Evolutionary conservation across 1,284 basidiomycete species (phyloP), one percentile per base, ranked within the genome.

Genomic region (Ganoderma meredithae): DNA sequence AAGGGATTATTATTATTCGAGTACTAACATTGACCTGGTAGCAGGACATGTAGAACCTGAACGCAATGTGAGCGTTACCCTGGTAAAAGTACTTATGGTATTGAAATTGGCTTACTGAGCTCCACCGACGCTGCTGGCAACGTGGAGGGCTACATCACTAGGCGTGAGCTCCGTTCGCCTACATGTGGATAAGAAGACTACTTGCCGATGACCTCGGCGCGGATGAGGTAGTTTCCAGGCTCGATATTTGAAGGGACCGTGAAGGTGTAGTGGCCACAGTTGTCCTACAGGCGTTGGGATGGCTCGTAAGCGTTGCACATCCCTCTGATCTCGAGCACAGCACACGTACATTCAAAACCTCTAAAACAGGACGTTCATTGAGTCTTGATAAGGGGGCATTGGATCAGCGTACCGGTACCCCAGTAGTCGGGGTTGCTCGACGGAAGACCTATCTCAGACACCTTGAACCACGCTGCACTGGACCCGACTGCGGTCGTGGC

Each of bases 261-360:
- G 79, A 86, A 85, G 1, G 83, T 83, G 72, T 79, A 85, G 74
- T 86, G 84, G 17, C 85, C 86, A 67, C 85, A 86, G 79, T 86
- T 86, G 69, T 85, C 81, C 79, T 82, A 64, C 36, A 62, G 22
- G 36, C 63, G 33, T 12, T 44, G 10, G 43, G 15, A 25, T 12
- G 64, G 19, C 60, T 15, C 19, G 39, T 25, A 7, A 27, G 3
- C 19, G 36, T 60, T 5, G 0, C n/a, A 33, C n/a, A 7, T 9
- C 10, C 49, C 22, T 41, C 5, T 4, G 1, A 64, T 1, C 6
- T 8, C 9, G 19, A 1, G 2, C 17, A 10, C 27, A 1, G 2
- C 17, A 10, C 27, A 68, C 76, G 56, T 61, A 77, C 78, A 71
- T 82, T 82, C 44, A 82, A 70, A 17, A 82, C 81, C 71, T 81